Evolutionary conservation across 345 rosid species (phyloP).

Genomic region (Hibiscus trionum): DNA sequence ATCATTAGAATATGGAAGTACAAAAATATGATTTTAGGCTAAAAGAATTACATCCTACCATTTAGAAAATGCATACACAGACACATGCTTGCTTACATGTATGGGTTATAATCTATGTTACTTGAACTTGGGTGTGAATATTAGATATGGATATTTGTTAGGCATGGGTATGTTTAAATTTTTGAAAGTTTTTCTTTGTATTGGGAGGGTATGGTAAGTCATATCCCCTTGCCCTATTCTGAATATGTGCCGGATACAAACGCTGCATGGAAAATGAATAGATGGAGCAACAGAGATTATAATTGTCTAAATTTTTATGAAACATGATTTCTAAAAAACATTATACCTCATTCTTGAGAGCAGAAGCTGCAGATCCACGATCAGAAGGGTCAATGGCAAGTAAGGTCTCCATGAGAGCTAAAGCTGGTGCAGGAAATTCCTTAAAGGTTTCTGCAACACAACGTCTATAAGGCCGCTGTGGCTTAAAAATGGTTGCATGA

Average conservation of each 20-base stretch:
- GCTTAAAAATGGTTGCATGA: conserved; percentile 96
- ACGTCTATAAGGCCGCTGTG: conserved; percentile 90
- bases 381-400: conserved; percentile 86
- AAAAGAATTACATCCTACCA: not conserved
- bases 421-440: conserved; percentile 83
- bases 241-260: not conserved
- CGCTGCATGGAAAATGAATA: not conserved
- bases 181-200: not conserved
- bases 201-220: not conserved
- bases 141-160: not conserved
- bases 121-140: not conserved
- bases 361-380: conserved; percentile 81
- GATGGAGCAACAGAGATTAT: not conserved
- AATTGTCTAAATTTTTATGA: not conserved
- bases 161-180: not conserved
- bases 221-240: not conserved
- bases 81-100: not conserved
- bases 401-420: conserved; percentile 77
- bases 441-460: conserved; percentile 87
- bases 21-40: not conserved
- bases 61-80: not conserved
- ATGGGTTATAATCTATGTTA: not conserved
- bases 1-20: not conserved
- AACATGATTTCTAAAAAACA: conserved; percentile 9
- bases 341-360: conserved; percentile 77